Base-by-base conservation (phyloP, 306 rosid genomes). In the Trichosanthes truncata region DNA sequence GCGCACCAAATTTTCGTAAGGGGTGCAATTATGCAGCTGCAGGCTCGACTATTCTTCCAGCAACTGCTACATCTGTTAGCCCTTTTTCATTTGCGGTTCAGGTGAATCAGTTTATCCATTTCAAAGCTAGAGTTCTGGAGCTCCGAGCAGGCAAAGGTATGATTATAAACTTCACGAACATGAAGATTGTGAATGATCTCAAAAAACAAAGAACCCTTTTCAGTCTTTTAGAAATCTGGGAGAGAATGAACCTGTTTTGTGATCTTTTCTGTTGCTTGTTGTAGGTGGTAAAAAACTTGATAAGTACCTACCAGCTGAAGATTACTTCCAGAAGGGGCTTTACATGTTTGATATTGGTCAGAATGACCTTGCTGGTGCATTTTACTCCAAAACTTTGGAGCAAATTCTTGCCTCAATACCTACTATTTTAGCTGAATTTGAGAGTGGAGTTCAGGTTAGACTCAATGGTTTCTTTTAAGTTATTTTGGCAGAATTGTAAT, bases 11-110 rank as follows among this genome's bases (percentile, higher is more conserved):
- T 84, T 92, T 92, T 71, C 80, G 46, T 20, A 89, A 86, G 77
- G 97, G 98, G 1, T 92, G 96, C 84, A 92, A 94, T 83, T 94
- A 90, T 79, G 98, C 97, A 25, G 92, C 96, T 51, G 98, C 97
- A 43, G 98, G 87, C 29, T 86, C 98, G 38, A 94, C 90, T 36
- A 83, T 92, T 51, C 92, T 89, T 84, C 97, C 97, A 14, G 91
- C 98, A 46, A 82, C 93, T 7, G 84, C 92, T 82, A 80, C 93
- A 67, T 86, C 96, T 15, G 15, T 89, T 36, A 65, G 90, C 80
- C 97, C 96, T 3, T 94, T 94, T 85, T 92, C 97, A 6, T 86
- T 92, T 81, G 93, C 86, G 62, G 60, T 88, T 76, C 98, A 94
- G 79, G 88, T 94, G 46, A 77, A 87, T 84, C 98, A 94, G 88